Conservation (phyloP, 148 eudicot species). For the Camellia lanceoleosa region DNA sequence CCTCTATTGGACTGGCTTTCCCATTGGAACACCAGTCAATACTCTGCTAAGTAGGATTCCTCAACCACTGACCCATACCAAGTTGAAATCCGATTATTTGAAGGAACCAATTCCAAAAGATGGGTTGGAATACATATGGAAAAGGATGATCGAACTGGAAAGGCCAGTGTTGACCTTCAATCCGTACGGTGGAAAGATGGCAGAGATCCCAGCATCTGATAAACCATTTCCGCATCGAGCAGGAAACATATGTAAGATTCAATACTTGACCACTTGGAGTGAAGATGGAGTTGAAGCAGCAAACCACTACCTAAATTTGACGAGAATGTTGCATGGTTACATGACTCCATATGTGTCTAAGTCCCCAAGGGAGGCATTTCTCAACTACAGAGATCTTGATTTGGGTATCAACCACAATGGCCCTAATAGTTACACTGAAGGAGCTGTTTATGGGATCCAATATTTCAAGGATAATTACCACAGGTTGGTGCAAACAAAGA, state of each 20-base stretch:
- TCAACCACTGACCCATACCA: conserved; percentile 7
- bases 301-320: conserved; percentile 2
- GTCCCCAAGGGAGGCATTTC: conserved; percentile 31
- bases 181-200: conserved; percentile 33
- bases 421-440: not conserved
- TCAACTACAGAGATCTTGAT: conserved; percentile 35
- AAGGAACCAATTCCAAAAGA: conserved; percentile 27
- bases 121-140: conserved; percentile 28
- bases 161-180: conserved; percentile 24
- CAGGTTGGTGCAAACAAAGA: conserved; percentile 15
- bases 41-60: conserved; percentile 25
- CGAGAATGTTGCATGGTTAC: conserved; percentile 15
- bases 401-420: conserved; percentile 25
- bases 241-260: conserved; percentile 26
- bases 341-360: conserved; percentile 34
- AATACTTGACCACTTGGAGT: conserved; percentile 28
- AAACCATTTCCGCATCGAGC: conserved; percentile 37
- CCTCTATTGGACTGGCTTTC: conserved; percentile 15
- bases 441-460: conserved; percentile 17
- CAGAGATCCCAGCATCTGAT: conserved; percentile 21
- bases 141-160: conserved; percentile 30
- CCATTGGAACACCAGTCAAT: conserved; percentile 21
- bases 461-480: conserved; percentile 26
- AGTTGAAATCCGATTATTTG: conserved; percentile 33
- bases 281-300: conserved; percentile 20